These are phyloP conservation scores for Leishmania mexicana DNA, from an alignment of 208 protist genomes.

Conservation along the genomic window DNA sequence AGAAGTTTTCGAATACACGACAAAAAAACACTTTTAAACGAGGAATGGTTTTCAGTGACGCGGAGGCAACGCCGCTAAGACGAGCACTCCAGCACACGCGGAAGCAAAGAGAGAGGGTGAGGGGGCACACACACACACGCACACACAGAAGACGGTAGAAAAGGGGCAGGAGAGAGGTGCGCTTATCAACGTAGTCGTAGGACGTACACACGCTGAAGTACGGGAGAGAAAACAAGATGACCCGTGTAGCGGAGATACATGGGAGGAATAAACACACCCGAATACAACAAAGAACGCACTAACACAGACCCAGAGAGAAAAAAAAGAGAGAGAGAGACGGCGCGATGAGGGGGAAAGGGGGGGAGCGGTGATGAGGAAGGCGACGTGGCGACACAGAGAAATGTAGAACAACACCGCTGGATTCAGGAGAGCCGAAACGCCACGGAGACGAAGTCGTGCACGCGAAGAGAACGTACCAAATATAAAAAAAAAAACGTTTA, in stretches of 20 bases:
- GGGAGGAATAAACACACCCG: slow-evolving; percentile 12
- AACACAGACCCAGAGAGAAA: neutral
- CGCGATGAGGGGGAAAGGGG: slow-evolving; percentile 10
- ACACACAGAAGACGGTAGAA: neutral
- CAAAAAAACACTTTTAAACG: slow-evolving; percentile 9
- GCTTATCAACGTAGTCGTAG: slow-evolving; percentile 11
- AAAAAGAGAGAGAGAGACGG: neutral
- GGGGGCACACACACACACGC: too few relatives aligned
- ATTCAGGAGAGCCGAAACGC: neutral
- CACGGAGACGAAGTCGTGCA: neutral
- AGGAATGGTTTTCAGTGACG: neutral
- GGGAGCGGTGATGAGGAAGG: neutral
- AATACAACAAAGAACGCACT: neutral
- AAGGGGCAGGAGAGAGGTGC: neutral
- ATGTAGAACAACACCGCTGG: neutral
- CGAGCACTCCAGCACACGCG: neutral
- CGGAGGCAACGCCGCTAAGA: neutral
- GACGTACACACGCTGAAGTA: neutral
- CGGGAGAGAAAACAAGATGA: slow-evolving; percentile 24
- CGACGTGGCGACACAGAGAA: neutral
- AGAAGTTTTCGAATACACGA: slow-evolving; percentile 4
- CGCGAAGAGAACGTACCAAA: slow-evolving; percentile 10
- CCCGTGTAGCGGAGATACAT: neutral
- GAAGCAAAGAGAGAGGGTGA: neutral
- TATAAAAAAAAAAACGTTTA: neutral